Conservation (phyloP, 257 asterid genomes). For the Perilla frutescens region DNA sequence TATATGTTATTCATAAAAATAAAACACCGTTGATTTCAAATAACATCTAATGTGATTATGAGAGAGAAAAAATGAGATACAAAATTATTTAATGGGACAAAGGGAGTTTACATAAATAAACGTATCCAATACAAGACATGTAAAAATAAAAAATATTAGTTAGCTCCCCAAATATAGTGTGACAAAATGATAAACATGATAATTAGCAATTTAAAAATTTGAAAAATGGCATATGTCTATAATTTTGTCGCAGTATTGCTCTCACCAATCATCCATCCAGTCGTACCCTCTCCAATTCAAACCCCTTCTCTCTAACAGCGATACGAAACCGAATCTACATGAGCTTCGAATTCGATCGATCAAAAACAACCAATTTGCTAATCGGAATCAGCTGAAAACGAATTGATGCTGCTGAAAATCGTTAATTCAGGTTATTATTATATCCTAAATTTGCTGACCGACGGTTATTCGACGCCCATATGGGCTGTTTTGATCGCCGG, state of each 20-base stretch:
- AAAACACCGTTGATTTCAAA: too few species aligned
- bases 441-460: conserved; percentile 46
- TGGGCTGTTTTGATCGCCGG: conserved; percentile 92
- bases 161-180: too few species aligned
- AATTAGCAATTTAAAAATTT: not conserved
- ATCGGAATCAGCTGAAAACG: conserved; percentile 42
- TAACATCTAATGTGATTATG: not conserved
- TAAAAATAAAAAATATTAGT: too few species aligned
- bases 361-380: conserved; percentile 11
- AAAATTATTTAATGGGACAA: too few species aligned
- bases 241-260: conserved; percentile 35
- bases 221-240: conserved; percentile 20
- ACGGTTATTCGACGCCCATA: conserved; percentile 71
- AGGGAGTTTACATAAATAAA: too few species aligned
- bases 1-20: not conserved
- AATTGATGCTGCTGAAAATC: conserved; percentile 73
- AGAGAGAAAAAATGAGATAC: not conserved
- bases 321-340: conserved; percentile 35
- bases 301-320: conserved; percentile 32
- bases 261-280: conserved; percentile 36
- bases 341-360: conserved; percentile 43
- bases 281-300: conserved; percentile 42
- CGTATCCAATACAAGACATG: too few species aligned
- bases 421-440: conserved; percentile 48
- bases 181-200: not conserved